Base-by-base conservation (phyloP, 2,329 filamentous ascomycete species). In the Exserohilum turcica region DNA sequence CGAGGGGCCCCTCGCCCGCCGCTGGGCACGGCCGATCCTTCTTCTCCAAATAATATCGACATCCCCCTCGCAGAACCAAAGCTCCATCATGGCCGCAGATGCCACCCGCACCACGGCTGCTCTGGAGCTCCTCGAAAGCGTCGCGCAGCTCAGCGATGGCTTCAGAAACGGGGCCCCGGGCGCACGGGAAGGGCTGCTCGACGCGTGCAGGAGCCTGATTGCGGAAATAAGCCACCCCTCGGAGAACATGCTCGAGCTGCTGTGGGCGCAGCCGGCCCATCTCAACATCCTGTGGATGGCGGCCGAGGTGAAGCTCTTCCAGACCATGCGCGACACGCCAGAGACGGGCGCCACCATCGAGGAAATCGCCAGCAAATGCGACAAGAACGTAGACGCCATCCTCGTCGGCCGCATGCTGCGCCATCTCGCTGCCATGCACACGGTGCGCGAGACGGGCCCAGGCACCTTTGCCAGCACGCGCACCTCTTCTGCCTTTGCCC, bases 401-500 rank as follows among this genome's bases (percentile, higher is more conserved):
- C 51, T 68, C 10, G 61, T 68, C 12, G 64, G 55, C 3, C 62
- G 65, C 44, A 65, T 69, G 63, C 58, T 69, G 7, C 62, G 65
- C 8, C 66, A 69, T 52, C 60, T 69, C n/a, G 60, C 65, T 6
- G 64, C 66, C 43, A 66, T 65, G 58, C 42, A 56, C 15, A 66
- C 64, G 0, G 39, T 68, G 1, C 57, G 45, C 16, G 65, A 66
- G 21, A 62, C 60, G 0, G 65, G 56, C 0, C 60, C 60, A 0
- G 48, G 60, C 19, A 59, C 54, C 0, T 69, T 63, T 37, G 60
- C 62, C 3, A 58, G 60, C 1, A 65, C 63, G 9, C 44, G 54
- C 0, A 59, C 54, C 1, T 63, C 65, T 3, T 51, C 29, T 13
- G 57, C 61, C 1, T 65, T 61, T 32, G 57, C 63, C 5, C 48